These are phyloP conservation scores for Eimeria zaria DNA, from an alignment of 169 alveolate genomes.

Conservation along the genomic window DNA sequence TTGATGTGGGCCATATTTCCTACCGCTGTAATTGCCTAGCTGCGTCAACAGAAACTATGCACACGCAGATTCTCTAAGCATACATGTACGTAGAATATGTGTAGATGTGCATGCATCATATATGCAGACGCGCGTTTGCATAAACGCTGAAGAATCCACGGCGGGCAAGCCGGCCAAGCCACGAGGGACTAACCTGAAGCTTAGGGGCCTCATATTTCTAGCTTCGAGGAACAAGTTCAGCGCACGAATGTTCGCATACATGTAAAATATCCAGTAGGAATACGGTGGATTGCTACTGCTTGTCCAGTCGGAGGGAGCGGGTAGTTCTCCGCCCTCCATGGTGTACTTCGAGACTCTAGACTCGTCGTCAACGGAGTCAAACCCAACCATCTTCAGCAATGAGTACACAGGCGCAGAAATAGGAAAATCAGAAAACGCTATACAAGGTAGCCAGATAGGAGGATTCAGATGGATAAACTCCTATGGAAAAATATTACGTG, in stretches of 20 bases:
- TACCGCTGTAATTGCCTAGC: neutral
- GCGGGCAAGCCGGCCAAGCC: neutral
- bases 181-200: conserved; percentile 87
- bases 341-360: conserved; percentile 88
- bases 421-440: neutral
- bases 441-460: neutral
- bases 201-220: conserved; percentile 92
- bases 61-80: neutral
- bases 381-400: conserved; percentile 79
- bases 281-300: conserved; percentile 95
- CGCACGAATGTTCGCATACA: conserved; percentile 94
- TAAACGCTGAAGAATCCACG: neutral
- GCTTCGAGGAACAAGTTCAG: conserved; percentile 92
- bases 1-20: neutral
- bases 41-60: neutral
- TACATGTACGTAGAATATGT: neutral
- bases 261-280: conserved; percentile 96
- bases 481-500: neutral
- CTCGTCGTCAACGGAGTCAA: conserved; percentile 88
- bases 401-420: conserved; percentile 49
- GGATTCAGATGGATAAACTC: neutral
- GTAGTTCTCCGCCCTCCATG: conserved; percentile 92
- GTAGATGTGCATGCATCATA: neutral
- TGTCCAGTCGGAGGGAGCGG: conserved; percentile 92
- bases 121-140: neutral